Base-by-base conservation (phyloP, 495 filamentous ascomycete species). In the Achaetomiella virescens region DNA sequence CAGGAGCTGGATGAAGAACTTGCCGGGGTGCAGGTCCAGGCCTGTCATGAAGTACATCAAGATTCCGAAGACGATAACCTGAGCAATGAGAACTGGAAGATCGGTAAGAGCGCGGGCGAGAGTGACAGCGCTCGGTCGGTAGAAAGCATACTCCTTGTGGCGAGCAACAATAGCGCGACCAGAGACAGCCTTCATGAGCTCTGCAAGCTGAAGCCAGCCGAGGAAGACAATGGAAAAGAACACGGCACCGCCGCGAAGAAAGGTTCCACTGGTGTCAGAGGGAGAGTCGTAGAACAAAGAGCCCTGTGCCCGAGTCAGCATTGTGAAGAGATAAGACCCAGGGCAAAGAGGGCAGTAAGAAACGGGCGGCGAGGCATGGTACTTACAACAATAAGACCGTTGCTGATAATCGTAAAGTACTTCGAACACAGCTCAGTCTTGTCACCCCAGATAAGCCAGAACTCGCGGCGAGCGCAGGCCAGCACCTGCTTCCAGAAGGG, bases 201-300 rank as follows among this genome's bases (percentile, higher is more conserved):
- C 90, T 7, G 86, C 80, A 18, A 95, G 69, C 15, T 90, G 86
- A 21, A 92, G 77, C 33, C 95, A 77, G 25, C 87, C 81, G 61
- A 91, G 91, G 75, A 92, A 92, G 12, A 96, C 71, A 11, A 95
- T 69, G 43, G 85, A 79, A 66, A 89, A 90, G 71, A 93, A 95
- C 35, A 75, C 52, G 27, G 74, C 70, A 59, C 78, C 81, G 47
- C 80, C 80, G 14, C 81, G 73, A 6, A 80, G 63, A 62, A 85
- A 81, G 38, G 75, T 71, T 7, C 82, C 82, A 0, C 62, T 59
- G 0, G 76, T 67, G 61, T 83, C 87, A 10, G 74, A 52, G 0
- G 85, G 85, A 1, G 84, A 77, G 41, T 90, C 73, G 68, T 81
- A 92, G 64, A 91, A 95, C 11, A 91, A 63, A 54, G 81, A 85